Conservation (phyloP, 768 basidiomycete species). For the Phaeotremella fagi region DNA sequence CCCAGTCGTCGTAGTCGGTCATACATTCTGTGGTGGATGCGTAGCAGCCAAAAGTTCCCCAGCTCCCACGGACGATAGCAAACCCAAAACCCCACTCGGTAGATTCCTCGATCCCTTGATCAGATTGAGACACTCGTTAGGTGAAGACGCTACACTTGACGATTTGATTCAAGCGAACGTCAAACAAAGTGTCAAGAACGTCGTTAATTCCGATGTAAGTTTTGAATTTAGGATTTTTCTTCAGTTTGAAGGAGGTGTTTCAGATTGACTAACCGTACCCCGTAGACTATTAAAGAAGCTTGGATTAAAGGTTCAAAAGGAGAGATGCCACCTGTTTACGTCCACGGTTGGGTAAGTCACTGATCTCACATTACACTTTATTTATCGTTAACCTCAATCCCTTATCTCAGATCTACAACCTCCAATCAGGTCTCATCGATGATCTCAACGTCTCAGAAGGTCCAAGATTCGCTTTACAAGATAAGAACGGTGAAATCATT, state of each 20-base stretch:
- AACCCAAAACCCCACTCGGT: constrained; percentile 54
- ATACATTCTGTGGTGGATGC: constrained; percentile 73
- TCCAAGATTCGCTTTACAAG: constrained; percentile 9
- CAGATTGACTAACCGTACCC: no score
- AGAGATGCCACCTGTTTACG: constrained; percentile 34
- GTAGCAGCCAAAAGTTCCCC: constrained; percentile 49
- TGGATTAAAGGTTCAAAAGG: constrained; percentile 33
- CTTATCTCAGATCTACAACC: constrained; percentile 33
- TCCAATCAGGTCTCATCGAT: constrained; percentile 37
- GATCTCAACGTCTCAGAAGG: constrained; percentile 34
- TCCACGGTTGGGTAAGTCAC: constrained; percentile 44
- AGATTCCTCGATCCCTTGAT: constrained; percentile 71
- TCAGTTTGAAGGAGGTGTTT: no score
- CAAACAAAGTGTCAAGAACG: constrained; percentile 43
- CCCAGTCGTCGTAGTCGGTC: constrained; percentile 74
- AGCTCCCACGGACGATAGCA: constrained; percentile 16
- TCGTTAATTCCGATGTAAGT: constrained; percentile 44
- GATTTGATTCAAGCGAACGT: constrained; percentile 45
- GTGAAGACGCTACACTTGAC: constrained; percentile 31
- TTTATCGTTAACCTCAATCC: no score
- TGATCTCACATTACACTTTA: not conserved
- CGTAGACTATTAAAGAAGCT: constrained; percentile 39
- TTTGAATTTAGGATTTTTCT: no score
- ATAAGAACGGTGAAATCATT: no score
- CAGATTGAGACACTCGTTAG: constrained; percentile 51